Evolutionary conservation across 2,329 filamentous ascomycete genomes (phyloP), one percentile per base, ranked within the genome.

Genomic region (Leptosphaerulina australis): DNA sequence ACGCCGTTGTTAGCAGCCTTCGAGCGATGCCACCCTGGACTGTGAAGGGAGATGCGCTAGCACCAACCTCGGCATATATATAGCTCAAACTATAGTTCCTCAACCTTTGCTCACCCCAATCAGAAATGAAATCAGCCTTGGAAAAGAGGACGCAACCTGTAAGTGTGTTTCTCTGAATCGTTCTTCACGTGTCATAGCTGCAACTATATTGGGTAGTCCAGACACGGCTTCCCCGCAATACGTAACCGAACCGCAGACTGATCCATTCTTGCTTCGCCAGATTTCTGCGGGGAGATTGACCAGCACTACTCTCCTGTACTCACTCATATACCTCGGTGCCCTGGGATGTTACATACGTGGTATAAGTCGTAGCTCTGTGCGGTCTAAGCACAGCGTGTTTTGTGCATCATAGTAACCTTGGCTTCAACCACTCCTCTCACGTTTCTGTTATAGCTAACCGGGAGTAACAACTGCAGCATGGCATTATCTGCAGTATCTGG

Each of bases 391-490:
- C 30, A 41, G 30, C 21, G 17, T 17, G 17, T 1, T 25, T 24
- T 22, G 11, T 14, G 2, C 18, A n/a, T 15, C 8, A 15, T 11
- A 17, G 6, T 11, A 33, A 9, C n/a, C 5, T 15, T n/a, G 2
- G 26, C n/a, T 33, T 20, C 9, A 6, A 11, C 5, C 9, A 17
- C 7, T 8, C 7, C 37, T 10, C 15, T 12, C 34, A 45, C 36
- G 40, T 40, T 40, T 20, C 47, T 36, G 8, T 33, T 29, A 28
- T 12, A 25, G n/a, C 36, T 40, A 1, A 40, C 41, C 20, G 22
- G 31, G 15, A 41, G 40, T 28, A 41, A 20, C 30, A 45, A 31
- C 9, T 21, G 18, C 21, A 51, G 17, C 22, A 53, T 55, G 55
- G 38, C 45, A 6, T 47, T 26, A n/a, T 30, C 34, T 15, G 29